phyloP scores from a whole-genome alignment of 2,329 filamentous ascomycete species.

The Ceratocystis alfenasii region DNA sequence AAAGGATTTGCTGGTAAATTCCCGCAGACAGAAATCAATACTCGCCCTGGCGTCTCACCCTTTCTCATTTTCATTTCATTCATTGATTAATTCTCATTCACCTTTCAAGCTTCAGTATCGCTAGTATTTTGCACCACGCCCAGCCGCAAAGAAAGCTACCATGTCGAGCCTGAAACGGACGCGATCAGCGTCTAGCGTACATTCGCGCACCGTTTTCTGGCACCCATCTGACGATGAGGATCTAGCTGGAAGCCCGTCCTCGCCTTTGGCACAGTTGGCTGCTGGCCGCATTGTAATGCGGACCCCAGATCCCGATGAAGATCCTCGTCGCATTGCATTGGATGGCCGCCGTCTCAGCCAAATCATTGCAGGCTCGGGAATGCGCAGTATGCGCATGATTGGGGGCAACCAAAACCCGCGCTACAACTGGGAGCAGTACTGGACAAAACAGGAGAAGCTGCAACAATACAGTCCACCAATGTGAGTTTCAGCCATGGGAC shows the following conservation, averaged over 20 bases:
- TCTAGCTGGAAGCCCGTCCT: slow-evolving; percentile 7
- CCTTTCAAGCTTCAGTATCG: neutral
- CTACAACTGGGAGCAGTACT: slow-evolving; percentile 79
- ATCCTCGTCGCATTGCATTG: slow-evolving; percentile 34
- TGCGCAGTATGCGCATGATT: slow-evolving; percentile 75
- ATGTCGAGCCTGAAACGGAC: slow-evolving; percentile 32
- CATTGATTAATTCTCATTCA: neutral
- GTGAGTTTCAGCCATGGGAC: slow-evolving; percentile 30
- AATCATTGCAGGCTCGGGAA: slow-evolving; percentile 54
- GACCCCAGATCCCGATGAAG: slow-evolving; percentile 32
- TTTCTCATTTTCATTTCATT: slow-evolving; percentile 6
- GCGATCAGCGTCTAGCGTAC: slow-evolving; percentile 30
- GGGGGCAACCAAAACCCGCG: slow-evolving; percentile 78
- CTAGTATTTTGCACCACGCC: neutral
- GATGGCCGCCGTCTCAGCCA: slow-evolving; percentile 49
- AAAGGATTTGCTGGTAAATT: neutral
- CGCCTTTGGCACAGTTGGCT: slow-evolving; percentile 17
- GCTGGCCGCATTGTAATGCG: slow-evolving; percentile 19
- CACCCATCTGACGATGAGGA: slow-evolving; percentile 23
- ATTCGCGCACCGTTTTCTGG: slow-evolving; percentile 21
- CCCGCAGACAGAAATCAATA: neutral
- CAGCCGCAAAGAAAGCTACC: neutral
- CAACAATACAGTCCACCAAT: slow-evolving; percentile 58
- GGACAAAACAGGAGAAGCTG: slow-evolving; percentile 61
- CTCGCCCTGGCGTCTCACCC: neutral